phyloP scores from a whole-genome alignment of 2,329 filamentous ascomycete genomes.

The Fusarium fracticaudum region DNA sequence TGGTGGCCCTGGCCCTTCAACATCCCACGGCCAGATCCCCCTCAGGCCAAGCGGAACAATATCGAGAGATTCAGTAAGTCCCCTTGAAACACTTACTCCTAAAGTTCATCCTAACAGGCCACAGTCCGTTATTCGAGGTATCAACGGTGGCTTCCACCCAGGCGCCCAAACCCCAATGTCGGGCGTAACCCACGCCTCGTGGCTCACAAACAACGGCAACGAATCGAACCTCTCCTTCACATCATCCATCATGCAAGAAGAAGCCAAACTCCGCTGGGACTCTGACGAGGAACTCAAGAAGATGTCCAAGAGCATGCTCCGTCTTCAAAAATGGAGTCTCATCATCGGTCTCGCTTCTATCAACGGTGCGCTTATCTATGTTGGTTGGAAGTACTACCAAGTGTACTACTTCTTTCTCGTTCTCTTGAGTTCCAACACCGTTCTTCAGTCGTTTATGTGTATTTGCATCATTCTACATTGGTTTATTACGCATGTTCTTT shows the following conservation, averaged over 20 bases:
- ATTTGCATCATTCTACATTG: conserved; percentile 48
- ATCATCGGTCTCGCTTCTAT: conserved; percentile 48
- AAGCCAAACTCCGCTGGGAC: conserved; percentile 53
- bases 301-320: conserved; percentile 50
- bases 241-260: conserved; percentile 50
- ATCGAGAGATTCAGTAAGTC: conserved; percentile 46
- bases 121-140: conserved; percentile 48
- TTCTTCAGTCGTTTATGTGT: conserved; percentile 55
- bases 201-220: conserved; percentile 45
- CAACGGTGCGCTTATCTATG: conserved; percentile 50
- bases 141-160: conserved; percentile 46
- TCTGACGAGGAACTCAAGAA: conserved; percentile 52
- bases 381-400: conserved; percentile 51
- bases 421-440: conserved; percentile 57
- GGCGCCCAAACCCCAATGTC: conserved; percentile 47
- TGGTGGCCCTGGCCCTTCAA: conserved; percentile 14
- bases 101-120: background rate
- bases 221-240: conserved; percentile 50
- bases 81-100: fast-evolving
- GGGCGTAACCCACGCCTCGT: conserved; percentile 44
- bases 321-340: conserved; percentile 52
- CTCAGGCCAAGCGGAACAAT: conserved; percentile 20
- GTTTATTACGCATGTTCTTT: conserved; percentile 45
- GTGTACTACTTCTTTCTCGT: conserved; percentile 56
- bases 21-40: conserved; percentile 17